These are phyloP conservation scores for Tolypocladium inflatum DNA, from an alignment of 2,329 filamentous ascomycete species.

Conservation along the genomic window DNA sequence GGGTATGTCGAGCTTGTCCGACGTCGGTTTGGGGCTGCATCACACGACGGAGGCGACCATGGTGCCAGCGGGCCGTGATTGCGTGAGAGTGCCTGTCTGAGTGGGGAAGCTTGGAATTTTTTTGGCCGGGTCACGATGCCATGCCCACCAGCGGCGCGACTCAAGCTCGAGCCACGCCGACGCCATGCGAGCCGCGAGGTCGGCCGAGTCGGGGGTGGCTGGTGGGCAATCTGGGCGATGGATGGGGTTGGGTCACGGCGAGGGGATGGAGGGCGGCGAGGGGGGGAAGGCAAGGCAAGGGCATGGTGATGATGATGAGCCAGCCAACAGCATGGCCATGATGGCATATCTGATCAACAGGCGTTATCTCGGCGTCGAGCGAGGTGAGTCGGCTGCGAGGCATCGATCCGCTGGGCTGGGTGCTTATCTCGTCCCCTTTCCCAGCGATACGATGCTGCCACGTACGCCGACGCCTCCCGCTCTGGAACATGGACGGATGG, in stretches of 20 bases:
- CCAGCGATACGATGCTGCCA: not conserved
- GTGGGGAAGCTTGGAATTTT: not conserved
- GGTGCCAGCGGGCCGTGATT: constrained; percentile 3
- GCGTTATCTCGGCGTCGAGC: not conserved
- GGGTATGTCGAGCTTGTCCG: constrained; percentile 64
- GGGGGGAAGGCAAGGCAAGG: not conserved
- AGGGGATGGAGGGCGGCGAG: not conserved
- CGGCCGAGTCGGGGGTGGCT: not conserved
- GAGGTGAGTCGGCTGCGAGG: not conserved
- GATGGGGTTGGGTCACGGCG: not conserved
- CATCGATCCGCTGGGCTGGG: not conserved
- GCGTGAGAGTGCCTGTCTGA: constrained; percentile 3
- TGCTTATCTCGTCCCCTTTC: not conserved
- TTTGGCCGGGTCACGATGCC: not conserved
- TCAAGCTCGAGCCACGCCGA: constrained; percentile 2
- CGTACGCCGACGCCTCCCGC: not conserved
- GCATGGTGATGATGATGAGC: not conserved
- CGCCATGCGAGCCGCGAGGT: constrained; percentile 1
- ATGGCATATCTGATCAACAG: not conserved
- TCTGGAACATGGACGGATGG: not conserved
- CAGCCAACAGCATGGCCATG: not conserved
- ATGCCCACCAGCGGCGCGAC: not conserved
- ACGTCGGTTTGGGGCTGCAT: constrained; percentile 24
- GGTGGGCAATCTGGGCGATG: not conserved
- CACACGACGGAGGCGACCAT: constrained; percentile 8